A percentile compares a stretch with the other conserved stretches of the same genome.
phyloP scores from a whole-genome alignment of 2,329 filamentous ascomycete genomes.

The Aspergillus candidus region DNA sequence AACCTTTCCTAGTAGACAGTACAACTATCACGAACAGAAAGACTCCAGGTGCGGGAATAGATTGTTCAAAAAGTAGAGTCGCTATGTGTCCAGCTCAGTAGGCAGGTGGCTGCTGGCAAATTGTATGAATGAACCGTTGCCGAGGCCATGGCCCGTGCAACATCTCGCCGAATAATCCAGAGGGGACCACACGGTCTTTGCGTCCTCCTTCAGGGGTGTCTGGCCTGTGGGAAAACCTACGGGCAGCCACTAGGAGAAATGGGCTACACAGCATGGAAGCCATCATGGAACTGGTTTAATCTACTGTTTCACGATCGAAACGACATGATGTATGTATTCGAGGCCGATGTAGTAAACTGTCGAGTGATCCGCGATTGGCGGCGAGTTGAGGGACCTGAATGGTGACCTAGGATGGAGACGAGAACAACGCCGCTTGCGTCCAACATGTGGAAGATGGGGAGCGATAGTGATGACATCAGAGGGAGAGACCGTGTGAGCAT shows the following conservation, averaged over 20 bases:
- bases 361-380: too few species aligned
- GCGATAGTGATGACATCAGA: constrained; percentile 24
- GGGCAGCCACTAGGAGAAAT: constrained; percentile 19
- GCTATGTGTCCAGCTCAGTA: constrained; percentile 17
- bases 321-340: constrained; percentile 32
- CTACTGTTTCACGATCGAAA: constrained; percentile 28
- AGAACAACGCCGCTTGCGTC: constrained; percentile 33
- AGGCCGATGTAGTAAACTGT: constrained; percentile 27
- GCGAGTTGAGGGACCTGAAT: constrained; percentile 7
- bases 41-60: too few species aligned
- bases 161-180: constrained; percentile 18
- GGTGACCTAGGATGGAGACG: constrained; percentile 29
- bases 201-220: constrained; percentile 33
- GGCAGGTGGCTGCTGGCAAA: constrained; percentile 27
- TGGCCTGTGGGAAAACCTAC: constrained; percentile 33
- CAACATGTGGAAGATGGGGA: constrained; percentile 17
- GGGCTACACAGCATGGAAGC: constrained; percentile 25
- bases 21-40: too few species aligned
- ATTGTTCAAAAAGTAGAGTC: constrained; percentile 31
- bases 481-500: constrained; percentile 25
- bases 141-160: constrained; percentile 21
- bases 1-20: too few species aligned
- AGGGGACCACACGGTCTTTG: constrained; percentile 29
- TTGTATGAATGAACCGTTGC: constrained; percentile 30
- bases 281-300: constrained; percentile 29